These are phyloP conservation scores for Rhodotorula paludigena DNA, from an alignment of 768 basidiomycete species.

Conservation along the genomic window DNA sequence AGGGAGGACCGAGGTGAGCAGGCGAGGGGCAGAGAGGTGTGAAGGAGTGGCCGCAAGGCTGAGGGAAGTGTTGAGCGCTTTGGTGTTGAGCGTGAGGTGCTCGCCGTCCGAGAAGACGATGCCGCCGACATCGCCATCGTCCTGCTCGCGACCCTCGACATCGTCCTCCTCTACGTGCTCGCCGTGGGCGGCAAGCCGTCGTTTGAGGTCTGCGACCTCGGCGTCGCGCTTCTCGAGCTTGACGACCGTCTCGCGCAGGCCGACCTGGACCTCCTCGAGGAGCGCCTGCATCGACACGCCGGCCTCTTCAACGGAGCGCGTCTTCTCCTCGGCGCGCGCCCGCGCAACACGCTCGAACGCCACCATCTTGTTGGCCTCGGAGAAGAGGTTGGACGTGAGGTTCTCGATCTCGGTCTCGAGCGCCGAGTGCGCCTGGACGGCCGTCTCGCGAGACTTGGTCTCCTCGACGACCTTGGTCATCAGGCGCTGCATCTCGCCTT, in stretches of 20 bases:
- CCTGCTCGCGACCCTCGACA: neutral
- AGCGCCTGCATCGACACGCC: constrained; percentile 36
- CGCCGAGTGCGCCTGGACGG: constrained; percentile 66
- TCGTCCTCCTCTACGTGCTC: constrained; percentile 27
- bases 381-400: constrained; percentile 81
- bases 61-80: neutral
- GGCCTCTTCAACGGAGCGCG: constrained; percentile 38
- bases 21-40: constrained; percentile 34
- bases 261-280: constrained; percentile 38
- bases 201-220: constrained; percentile 22
- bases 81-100: constrained; percentile 13
- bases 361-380: constrained; percentile 97
- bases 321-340: constrained; percentile 48
- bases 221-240: constrained; percentile 35
- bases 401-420: constrained; percentile 95
- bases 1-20: constrained; percentile 40
- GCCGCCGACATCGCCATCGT: constrained; percentile 16
- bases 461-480: constrained; percentile 96
- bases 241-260: constrained; percentile 34
- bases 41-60: neutral
- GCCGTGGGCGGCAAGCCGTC: constrained; percentile 10
- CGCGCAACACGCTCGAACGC: constrained; percentile 72
- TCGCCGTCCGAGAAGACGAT: constrained; percentile 37
- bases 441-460: constrained; percentile 81
- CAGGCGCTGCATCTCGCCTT: constrained; percentile 79